Evolutionary conservation across 495 filamentous ascomycete species (phyloP).

Genomic region (Staphylotrichum tortipilum): DNA sequence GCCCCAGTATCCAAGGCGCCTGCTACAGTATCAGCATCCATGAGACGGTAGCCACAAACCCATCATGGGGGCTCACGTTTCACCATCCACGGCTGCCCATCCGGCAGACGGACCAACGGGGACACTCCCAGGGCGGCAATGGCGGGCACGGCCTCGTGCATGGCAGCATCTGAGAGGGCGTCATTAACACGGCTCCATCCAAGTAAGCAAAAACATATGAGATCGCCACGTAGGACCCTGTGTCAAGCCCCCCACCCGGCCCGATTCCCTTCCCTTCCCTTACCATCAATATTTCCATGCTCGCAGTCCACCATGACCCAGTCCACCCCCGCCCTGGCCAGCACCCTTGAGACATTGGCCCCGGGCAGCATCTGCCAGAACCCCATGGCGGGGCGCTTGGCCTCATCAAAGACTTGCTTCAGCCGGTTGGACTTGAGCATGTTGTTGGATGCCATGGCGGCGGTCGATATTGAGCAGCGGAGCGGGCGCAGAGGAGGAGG

Average conservation of each 20-base stretch:
- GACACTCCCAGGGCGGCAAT: slow-evolving; percentile 58
- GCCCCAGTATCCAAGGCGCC: slow-evolving; percentile 61
- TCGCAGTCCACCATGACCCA: slow-evolving; percentile 72
- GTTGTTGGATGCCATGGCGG: slow-evolving; percentile 17
- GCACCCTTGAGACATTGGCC: slow-evolving; percentile 55
- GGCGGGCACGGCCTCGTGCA: slow-evolving; percentile 76
- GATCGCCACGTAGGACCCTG: too few relatives aligned
- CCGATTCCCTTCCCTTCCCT: slow-evolving; percentile 40
- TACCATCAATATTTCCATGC: slow-evolving; percentile 73
- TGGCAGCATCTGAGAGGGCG: slow-evolving; percentile 49
- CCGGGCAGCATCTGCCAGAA: slow-evolving; percentile 71
- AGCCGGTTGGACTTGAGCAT: slow-evolving; percentile 61
- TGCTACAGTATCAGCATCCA: slow-evolving; percentile 15
- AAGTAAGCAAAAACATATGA: too few relatives aligned
- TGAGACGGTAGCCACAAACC: neutral
- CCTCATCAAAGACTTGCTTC: slow-evolving; percentile 49
- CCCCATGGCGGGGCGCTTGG: slow-evolving; percentile 52
- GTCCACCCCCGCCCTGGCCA: slow-evolving; percentile 60
- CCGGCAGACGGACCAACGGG: slow-evolving; percentile 59
- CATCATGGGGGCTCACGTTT: slow-evolving; percentile 45
- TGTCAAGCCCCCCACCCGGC: too few relatives aligned
- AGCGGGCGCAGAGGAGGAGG: neutral
- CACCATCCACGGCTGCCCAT: slow-evolving; percentile 60
- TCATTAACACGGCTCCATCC: slow-evolving; percentile 12
- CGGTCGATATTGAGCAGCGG: slow-evolving; percentile 6